These are phyloP conservation scores for Cymbopogon flexuosus DNA, from an alignment of 202 grass and related monocot species.

Conservation along the genomic window DNA sequence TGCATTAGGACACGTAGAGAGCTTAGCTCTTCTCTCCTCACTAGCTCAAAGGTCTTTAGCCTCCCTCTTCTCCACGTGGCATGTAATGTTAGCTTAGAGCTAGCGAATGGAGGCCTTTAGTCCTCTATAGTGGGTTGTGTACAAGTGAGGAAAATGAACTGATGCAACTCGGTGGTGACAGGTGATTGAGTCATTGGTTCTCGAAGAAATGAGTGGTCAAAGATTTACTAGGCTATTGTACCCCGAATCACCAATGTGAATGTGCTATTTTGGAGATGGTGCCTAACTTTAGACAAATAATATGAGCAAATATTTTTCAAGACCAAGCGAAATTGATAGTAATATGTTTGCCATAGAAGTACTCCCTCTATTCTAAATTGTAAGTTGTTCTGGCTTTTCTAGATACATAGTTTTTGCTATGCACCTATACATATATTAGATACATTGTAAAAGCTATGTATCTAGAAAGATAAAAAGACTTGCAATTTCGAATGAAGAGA, in stretches of 20 bases:
- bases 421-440: no score
- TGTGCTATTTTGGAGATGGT: background rate
- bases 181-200: background rate
- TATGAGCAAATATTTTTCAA: background rate
- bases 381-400: no score
- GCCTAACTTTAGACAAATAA: background rate
- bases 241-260: background rate
- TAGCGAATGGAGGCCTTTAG: background rate
- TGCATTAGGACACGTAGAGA: background rate
- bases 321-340: background rate
- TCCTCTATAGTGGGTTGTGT: background rate
- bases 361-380: no score
- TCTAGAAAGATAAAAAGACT: no score
- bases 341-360: background rate
- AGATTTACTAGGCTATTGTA: constrained; percentile 7
- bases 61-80: background rate
- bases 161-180: no score
- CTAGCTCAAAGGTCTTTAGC: background rate
- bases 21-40: background rate
- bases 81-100: background rate
- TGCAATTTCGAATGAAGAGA: background rate
- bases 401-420: no score
- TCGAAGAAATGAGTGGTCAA: constrained; percentile 3
- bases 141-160: background rate
- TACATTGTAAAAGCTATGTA: no score